Base-by-base conservation (phyloP, 257 asterid genomes). In the Linderniella brevidens region DNA sequence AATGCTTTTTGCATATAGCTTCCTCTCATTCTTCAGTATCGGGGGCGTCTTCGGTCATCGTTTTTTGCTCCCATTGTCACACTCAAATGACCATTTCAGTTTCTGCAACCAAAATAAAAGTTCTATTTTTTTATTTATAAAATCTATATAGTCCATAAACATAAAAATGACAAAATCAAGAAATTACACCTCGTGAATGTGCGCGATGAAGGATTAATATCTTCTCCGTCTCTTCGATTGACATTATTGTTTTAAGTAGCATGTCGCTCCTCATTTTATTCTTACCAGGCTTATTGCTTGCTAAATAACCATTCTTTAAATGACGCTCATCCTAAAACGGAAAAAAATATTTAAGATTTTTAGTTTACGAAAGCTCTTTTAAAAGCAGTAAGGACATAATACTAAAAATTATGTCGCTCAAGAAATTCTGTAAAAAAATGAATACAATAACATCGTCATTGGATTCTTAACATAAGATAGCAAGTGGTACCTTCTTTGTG, bases 41-140 rank as follows among this genome's bases (percentile, higher is more conserved):
- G 94, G 76, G 76, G 19, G 82, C 72, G 61, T 60, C 68, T 74
- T 74, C 78, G 48, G 78, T 86, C 76, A 66, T 72, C 42, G 54
- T n/a, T 9, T 67, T 70, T 82, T 1, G 92, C 93, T 15, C 72
- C 39, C 38, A 74, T 13, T 46, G 75, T 86, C 96, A 54, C 82
- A 82, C 35, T 59, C 78, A 5, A 90, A 78, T 5, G 92, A 68
- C 96, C 94, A 86, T 59, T 77, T 71, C 13, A 92, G 94, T 60
- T 75, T 82, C 96, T 86, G 55, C 68, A 76, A 25, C 6, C 32
- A 25, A 6, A 6, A 25, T 25, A 25, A 6, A 25, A 25, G 32
- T 25, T n/a, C 32, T 25, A 25, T 3, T 42, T n/a, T n/a, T n/a
- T n/a, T n/a, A n/a, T n/a, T n/a, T n/a, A n/a, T n/a, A n/a, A n/a